Conservation (phyloP, 768 basidiomycete genomes). For the Lentinula lateritia region DNA sequence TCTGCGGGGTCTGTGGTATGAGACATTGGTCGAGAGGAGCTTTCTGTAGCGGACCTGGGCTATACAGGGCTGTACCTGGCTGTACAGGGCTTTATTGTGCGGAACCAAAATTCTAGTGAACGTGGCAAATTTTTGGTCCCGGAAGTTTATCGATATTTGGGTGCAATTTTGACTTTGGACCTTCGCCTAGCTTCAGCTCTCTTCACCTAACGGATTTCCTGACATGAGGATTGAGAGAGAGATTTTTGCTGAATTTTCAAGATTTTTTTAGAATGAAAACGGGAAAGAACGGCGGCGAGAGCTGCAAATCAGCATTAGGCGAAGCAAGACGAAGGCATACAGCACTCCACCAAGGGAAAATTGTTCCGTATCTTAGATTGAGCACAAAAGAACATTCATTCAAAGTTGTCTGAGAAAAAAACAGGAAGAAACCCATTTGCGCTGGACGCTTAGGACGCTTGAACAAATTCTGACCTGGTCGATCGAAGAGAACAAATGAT, state of each 20-base stretch:
- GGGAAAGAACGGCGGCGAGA: not conserved
- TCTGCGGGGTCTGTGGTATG: not conserved
- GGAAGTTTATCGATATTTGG: not conserved
- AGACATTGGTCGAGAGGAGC: not conserved
- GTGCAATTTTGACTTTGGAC: not conserved
- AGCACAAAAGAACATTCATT: not conserved
- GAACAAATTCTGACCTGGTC: not conserved
- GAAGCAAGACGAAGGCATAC: not conserved
- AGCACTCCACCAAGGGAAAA: not conserved
- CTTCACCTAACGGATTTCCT: not conserved
- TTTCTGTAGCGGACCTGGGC: not conserved
- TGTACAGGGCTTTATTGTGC: not conserved
- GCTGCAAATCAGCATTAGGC: not conserved
- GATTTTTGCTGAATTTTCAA: too few relatives aligned
- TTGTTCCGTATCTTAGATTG: not conserved
- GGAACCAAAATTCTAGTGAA: not conserved
- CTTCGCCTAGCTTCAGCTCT: not conserved
- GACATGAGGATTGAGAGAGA: too few relatives aligned
- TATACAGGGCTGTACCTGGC: not conserved
- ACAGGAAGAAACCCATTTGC: not conserved
- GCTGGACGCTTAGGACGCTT: not conserved
- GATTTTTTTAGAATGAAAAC: too few relatives aligned
- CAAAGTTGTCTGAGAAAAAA: not conserved
- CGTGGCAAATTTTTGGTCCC: not conserved
- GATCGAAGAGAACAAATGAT: not conserved